Conservation (phyloP, 345 rosid species). For the Iberis pinnata region DNA sequence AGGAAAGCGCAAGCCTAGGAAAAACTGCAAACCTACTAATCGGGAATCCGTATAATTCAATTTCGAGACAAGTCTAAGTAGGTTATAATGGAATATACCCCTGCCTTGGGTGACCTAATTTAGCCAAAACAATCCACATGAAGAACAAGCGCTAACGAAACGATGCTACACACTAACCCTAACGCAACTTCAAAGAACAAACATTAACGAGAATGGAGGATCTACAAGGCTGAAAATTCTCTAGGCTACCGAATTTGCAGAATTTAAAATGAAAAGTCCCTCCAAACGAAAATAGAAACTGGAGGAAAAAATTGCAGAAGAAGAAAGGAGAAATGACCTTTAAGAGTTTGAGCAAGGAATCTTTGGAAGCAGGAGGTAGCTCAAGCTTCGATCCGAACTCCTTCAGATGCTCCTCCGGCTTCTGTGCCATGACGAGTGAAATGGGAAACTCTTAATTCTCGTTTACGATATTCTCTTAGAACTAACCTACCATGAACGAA, state of each 20-base stretch:
- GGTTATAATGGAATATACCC: conserved; percentile 9
- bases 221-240: conserved; percentile 10
- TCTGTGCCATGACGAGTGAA: conserved; percentile 46
- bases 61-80: conserved; percentile 8
- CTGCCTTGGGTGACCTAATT: conserved; percentile 24
- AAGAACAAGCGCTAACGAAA: not conserved
- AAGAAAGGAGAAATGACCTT: conserved; percentile 35
- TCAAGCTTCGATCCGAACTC: conserved; percentile 91
- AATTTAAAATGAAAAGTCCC: conserved; percentile 23
- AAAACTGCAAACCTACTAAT: no score
- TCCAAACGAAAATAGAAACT: conserved; percentile 7
- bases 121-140: not conserved
- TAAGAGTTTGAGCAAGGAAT: conserved; percentile 69
- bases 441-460: not conserved
- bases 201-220: conserved; percentile 8
- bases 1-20: no score
- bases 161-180: conserved; percentile 22
- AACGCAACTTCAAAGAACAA: conserved; percentile 19
- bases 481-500: no score
- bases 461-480: no score
- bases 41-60: conserved; percentile 9
- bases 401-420: conserved; percentile 57
- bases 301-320: conserved; percentile 6
- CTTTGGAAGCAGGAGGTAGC: conserved; percentile 60
- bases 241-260: not conserved